Evolutionary conservation across 306 rosid genomes (phyloP), one percentile per base, ranked within the genome.

Genomic region (Cucumis cinereus): DNA sequence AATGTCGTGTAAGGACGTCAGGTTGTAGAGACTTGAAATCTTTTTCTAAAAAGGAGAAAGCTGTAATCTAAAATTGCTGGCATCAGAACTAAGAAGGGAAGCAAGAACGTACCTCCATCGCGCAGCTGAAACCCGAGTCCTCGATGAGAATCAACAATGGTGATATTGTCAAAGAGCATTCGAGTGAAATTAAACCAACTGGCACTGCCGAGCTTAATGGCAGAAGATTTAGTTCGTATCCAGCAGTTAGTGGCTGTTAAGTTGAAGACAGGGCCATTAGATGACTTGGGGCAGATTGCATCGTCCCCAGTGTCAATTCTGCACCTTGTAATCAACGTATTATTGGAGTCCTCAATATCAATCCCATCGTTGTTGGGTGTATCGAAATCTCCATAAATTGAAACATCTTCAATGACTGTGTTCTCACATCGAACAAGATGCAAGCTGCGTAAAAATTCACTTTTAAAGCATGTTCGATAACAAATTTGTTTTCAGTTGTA

Each of bases 301-400:
- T 93, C 98, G 76, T 93, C 98, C 26, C 97, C 96, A 8, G 97
- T 93, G 77, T 93, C 85, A 7, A 93, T 93, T 85, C 85, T 92
- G 82, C 97, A 89, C 77, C 93, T 71, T 12, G 84, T 89, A 78
- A 93, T 91, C 7, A 83, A 49, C 6, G 96, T 91, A 80, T 93
- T 88, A 53, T 93, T 93, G 30, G 98, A 91, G 84, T 93, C 98
- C 82, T 93, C 98, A 6, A 93, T 90, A 75, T 91, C 98, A 58
- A 93, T 93, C 7, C 98, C 98, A 55, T 91, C 98, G 11, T 90
- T 93, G 84, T 93, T 93, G 23, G 97, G 98, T 58, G 96, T 87
- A 30, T 91, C 88, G 57, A 91, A 93, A 84, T 91, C 92, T 50
- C 96, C 98, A 81, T 87, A 85, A 49, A 93, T 93, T 22, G 87